These are phyloP conservation scores for Blastobotrys buckinghamii DNA, from an alignment of 1,139 yeast species.

Conservation along the genomic window DNA sequence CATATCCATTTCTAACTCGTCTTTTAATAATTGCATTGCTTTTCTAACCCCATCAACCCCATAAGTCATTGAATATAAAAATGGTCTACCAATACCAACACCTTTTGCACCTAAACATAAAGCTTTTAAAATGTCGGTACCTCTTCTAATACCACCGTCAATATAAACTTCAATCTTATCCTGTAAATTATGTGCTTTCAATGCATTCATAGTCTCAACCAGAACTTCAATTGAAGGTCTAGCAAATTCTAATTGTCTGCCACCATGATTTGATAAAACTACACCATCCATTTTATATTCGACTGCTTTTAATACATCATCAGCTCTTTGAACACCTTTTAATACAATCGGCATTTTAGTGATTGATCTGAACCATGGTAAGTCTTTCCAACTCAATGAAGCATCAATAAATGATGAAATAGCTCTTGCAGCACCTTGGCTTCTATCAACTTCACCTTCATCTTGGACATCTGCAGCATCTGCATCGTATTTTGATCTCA, in stretches of 20 bases:
- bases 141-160: constrained; percentile 75
- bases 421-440: constrained; percentile 86
- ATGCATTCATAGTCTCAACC: constrained; percentile 55
- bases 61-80: constrained; percentile 68
- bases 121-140: constrained; percentile 67
- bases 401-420: constrained; percentile 82
- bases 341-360: constrained; percentile 60
- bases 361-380: constrained; percentile 49
- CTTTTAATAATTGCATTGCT: constrained; percentile 72
- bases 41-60: constrained; percentile 75
- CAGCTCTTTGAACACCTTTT: constrained; percentile 66
- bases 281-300: constrained; percentile 60
- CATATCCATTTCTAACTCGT: constrained; percentile 85
- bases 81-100: constrained; percentile 73
- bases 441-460: constrained; percentile 48
- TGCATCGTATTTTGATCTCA: constrained; percentile 55
- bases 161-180: constrained; percentile 57
- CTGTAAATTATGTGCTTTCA: constrained; percentile 43
- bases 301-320: constrained; percentile 60
- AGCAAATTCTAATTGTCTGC: constrained; percentile 68
- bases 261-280: constrained; percentile 73
- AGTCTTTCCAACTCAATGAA: constrained; percentile 60
- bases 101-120: constrained; percentile 72
- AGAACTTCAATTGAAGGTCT: constrained; percentile 63
- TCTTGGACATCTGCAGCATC: constrained; percentile 47